Evolutionary conservation across 2,329 filamentous ascomycete species (phyloP).

Genomic region (Blastomyces parvus): DNA sequence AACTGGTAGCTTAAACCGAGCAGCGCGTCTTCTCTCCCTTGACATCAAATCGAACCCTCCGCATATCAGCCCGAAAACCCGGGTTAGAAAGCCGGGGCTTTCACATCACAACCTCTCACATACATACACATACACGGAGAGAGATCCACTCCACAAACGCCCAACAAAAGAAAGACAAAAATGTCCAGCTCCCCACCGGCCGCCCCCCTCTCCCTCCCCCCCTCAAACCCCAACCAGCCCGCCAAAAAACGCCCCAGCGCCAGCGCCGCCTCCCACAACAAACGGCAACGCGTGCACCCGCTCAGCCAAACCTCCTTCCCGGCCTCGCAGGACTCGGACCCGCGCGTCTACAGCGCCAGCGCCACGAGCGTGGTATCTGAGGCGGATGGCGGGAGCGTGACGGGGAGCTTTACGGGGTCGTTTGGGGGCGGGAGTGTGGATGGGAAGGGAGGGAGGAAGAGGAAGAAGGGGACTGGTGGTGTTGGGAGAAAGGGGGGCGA

Average conservation of each 20-base stretch:
- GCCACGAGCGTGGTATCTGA: slow-evolving; percentile 13
- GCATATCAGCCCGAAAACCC: no score
- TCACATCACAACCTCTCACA: neutral
- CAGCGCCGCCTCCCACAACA: slow-evolving; percentile 20
- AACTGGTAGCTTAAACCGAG: neutral
- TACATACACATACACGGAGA: neutral
- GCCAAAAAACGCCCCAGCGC: slow-evolving; percentile 16
- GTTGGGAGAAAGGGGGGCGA: slow-evolving; percentile 28
- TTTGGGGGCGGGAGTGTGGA: slow-evolving; percentile 32
- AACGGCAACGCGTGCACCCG: slow-evolving; percentile 33
- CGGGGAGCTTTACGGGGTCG: slow-evolving; percentile 36
- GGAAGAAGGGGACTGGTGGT: slow-evolving; percentile 26
- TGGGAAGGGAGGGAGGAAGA: slow-evolving; percentile 24
- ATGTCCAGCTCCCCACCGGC: slow-evolving; percentile 16
- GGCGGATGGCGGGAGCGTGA: slow-evolving; percentile 32
- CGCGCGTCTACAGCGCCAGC: slow-evolving; percentile 22
- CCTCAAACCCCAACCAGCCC: slow-evolving; percentile 12
- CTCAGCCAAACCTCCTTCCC: slow-evolving; percentile 41
- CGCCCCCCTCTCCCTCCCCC: slow-evolving; percentile 12
- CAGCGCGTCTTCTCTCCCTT: neutral
- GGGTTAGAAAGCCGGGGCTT: no score
- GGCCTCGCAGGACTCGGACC: slow-evolving; percentile 24
- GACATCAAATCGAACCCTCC: neutral
- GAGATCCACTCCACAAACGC: no score
- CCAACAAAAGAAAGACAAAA: neutral